These are phyloP conservation scores for Tanozyma kutaoensis DNA, from an alignment of 805 yeast genomes.

Conservation along the genomic window DNA sequence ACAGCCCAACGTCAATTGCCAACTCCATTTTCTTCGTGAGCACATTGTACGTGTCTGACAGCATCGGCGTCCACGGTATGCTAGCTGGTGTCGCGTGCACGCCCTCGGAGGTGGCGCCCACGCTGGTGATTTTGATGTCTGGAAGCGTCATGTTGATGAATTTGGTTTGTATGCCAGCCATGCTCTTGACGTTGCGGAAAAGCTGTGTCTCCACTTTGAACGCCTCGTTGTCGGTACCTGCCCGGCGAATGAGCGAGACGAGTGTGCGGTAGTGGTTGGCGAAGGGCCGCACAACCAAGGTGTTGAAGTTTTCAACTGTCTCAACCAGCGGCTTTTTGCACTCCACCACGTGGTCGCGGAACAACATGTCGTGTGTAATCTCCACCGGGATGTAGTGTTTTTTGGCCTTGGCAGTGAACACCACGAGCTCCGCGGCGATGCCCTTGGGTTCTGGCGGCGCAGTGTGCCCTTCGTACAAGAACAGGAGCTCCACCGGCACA, in stretches of 20 bases:
- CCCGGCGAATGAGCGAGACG: slow-evolving; percentile 14
- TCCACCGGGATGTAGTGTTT: slow-evolving; percentile 26
- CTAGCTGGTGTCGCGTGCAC: slow-evolving; percentile 9
- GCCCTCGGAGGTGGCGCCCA: slow-evolving; percentile 8
- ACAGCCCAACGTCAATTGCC: slow-evolving; percentile 13
- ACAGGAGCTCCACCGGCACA: slow-evolving; percentile 21
- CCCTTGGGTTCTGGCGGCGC: slow-evolving; percentile 20
- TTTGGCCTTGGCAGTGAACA: slow-evolving; percentile 18
- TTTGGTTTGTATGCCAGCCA: slow-evolving; percentile 22
- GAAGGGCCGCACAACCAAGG: slow-evolving; percentile 19
- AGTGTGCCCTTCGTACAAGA: slow-evolving; percentile 6
- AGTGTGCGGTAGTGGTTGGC: slow-evolving; percentile 13
- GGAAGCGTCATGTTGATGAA: slow-evolving; percentile 16
- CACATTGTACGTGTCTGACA: slow-evolving; percentile 6
- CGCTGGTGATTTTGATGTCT: slow-evolving; percentile 6
- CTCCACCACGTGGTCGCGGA: slow-evolving; percentile 17
- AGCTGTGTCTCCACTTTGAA: slow-evolving; percentile 21
- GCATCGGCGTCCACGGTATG: slow-evolving; percentile 17
- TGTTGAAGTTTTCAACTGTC: slow-evolving; percentile 16
- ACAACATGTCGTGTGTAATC: slow-evolving; percentile 25
- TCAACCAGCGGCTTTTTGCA: slow-evolving; percentile 8
- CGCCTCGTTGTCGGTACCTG: slow-evolving; percentile 17
- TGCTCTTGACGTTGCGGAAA: slow-evolving; percentile 19
- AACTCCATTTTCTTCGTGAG: slow-evolving; percentile 17
- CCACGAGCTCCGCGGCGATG: slow-evolving; percentile 20